Percentiles rank a stretch among this genome's conserved stretches.
Conservation (phyloP, 345 rosid species). For the Abelmoschus esculentus region DNA sequence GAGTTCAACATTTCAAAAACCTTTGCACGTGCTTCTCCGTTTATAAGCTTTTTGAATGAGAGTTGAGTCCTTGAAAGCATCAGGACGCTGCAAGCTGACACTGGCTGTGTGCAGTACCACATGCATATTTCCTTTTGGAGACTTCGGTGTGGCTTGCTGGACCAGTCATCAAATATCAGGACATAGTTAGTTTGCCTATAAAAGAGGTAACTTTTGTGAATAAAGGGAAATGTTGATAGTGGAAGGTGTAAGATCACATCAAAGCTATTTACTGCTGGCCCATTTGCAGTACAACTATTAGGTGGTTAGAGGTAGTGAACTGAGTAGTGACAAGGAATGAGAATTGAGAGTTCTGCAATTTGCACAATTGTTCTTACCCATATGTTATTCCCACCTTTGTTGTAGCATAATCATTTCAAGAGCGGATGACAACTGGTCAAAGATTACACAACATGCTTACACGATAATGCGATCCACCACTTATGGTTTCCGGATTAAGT, state of each 20-base stretch:
- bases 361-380: slow-evolving; percentile 43
- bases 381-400: slow-evolving; percentile 41
- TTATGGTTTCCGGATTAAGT: slow-evolving; percentile 4
- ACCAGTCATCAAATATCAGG: slow-evolving; percentile 34
- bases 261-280: slow-evolving; percentile 18
- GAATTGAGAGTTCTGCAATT: slow-evolving; percentile 30
- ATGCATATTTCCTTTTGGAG: slow-evolving; percentile 22
- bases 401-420: slow-evolving; percentile 35
- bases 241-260: slow-evolving; percentile 44
- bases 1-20: slow-evolving; percentile 31
- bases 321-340: slow-evolving; percentile 20
- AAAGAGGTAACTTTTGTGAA: slow-evolving; percentile 42
- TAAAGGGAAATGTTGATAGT: slow-evolving; percentile 49
- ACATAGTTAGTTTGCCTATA: slow-evolving; percentile 38
- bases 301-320: slow-evolving; percentile 17
- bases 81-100: slow-evolving; percentile 38
- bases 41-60: not conserved
- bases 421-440: slow-evolving; percentile 33
- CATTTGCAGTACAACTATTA: slow-evolving; percentile 14
- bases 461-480: slow-evolving; percentile 25
- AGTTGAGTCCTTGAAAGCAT: slow-evolving; percentile 21
- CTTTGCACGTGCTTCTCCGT: slow-evolving; percentile 28
- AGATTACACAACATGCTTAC: slow-evolving; percentile 20
- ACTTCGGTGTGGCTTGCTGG: slow-evolving; percentile 6
- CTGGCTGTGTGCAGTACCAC: slow-evolving; percentile 36